Conservation (phyloP, 805 yeast genomes). For the Yueomyces sinensis region DNA sequence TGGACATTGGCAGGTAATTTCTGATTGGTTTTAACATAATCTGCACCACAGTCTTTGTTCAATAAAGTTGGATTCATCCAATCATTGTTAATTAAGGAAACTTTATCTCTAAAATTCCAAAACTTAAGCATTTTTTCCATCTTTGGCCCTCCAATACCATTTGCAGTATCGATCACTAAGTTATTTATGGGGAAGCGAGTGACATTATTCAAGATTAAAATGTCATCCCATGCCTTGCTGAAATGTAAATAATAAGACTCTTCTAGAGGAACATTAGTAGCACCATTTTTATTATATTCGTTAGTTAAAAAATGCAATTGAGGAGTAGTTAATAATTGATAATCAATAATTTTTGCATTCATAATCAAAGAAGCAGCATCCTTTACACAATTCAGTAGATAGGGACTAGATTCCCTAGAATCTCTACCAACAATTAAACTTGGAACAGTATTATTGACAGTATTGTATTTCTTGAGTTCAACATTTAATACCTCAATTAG, state of each 20-base stretch:
- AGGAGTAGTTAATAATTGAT: constrained; percentile 78
- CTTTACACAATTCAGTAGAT: constrained; percentile 29
- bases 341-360: constrained; percentile 35
- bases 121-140: constrained; percentile 31
- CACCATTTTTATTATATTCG: constrained; percentile 38
- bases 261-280: constrained; percentile 39
- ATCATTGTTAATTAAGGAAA: constrained; percentile 40
- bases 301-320: constrained; percentile 83
- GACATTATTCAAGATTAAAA: constrained; percentile 7
- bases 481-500: constrained; percentile 19
- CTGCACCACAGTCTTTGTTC: constrained; percentile 87
- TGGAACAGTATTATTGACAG: constrained; percentile 8
- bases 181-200: constrained; percentile 7
- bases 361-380: constrained; percentile 51
- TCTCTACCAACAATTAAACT: constrained; percentile 71
- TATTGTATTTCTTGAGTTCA: constrained; percentile 19
- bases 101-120: constrained; percentile 19
- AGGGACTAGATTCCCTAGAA: constrained; percentile 74
- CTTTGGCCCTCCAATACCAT: constrained; percentile 92
- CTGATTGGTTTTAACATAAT: constrained; percentile 85
- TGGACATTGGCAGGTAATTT: constrained; percentile 49
- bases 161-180: constrained; percentile 78
- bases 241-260: constrained; percentile 59
- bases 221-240: constrained; percentile 24
- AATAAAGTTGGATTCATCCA: constrained; percentile 42